Percentiles rank a stretch among this genome's conserved stretches.
phyloP scores from a whole-genome alignment of 495 filamentous ascomycete species.

The Neurospora sp. region DNA sequence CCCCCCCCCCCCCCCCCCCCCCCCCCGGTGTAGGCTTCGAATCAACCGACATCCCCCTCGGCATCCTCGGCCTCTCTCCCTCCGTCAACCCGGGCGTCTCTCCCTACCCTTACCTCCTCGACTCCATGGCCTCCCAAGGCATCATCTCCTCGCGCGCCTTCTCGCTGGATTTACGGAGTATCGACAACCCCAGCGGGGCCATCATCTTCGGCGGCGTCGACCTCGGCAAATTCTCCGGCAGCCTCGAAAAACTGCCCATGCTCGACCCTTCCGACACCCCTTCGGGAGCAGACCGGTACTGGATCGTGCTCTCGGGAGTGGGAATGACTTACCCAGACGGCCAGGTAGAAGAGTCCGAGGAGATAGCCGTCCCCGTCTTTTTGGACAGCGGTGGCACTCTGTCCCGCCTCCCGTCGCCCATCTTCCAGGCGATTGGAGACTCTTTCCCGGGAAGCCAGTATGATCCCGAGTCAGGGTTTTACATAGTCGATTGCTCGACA shows the following conservation, averaged over 20 bases:
- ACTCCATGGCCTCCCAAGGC: constrained; percentile 48
- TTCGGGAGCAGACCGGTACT: constrained; percentile 19
- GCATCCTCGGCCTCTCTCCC: constrained; percentile 62
- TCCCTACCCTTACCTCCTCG: constrained; percentile 58
- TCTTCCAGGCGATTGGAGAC: constrained; percentile 17
- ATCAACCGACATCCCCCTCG: constrained; percentile 39
- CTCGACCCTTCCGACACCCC: constrained; percentile 20
- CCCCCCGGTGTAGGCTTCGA: constrained; percentile 28
- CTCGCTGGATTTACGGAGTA: constrained; percentile 52
- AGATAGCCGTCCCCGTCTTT: constrained; percentile 18
- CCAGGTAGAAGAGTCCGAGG: constrained; percentile 3
- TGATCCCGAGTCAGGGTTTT: constrained; percentile 28
- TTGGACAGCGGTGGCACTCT: constrained; percentile 22
- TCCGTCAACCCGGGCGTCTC: constrained; percentile 35
- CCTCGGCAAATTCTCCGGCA: constrained; percentile 50
- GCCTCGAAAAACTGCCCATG: constrained; percentile 43
- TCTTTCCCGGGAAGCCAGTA: constrained; percentile 13
- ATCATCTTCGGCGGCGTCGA: constrained; percentile 79
- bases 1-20: no score
- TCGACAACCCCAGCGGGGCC: constrained; percentile 41
- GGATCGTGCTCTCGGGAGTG: constrained; percentile 14
- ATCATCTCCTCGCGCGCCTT: constrained; percentile 64
- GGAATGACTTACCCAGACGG: constrained; percentile 20
- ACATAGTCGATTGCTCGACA: constrained; percentile 49
- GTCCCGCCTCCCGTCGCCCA: constrained; percentile 12